Evolutionary conservation across 495 filamentous ascomycete species (phyloP).

Genomic region (Staphylotrichum longicolle): DNA sequence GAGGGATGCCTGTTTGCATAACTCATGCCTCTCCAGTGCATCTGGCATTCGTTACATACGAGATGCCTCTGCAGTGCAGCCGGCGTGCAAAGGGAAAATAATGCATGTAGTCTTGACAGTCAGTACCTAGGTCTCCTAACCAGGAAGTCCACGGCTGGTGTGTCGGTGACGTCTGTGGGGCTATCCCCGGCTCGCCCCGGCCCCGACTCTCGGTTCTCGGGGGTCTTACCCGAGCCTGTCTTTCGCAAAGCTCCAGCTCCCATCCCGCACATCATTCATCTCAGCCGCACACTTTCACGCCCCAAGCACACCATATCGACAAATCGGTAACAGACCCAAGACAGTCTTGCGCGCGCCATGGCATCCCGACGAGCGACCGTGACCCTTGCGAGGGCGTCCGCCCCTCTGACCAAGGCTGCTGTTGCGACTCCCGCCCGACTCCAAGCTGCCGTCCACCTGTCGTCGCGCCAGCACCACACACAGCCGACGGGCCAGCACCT

Average conservation of each 20-base stretch:
- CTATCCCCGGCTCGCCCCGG: neutral
- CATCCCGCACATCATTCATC: neutral
- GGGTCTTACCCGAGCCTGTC: constrained; percentile 5
- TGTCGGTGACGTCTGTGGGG: neutral
- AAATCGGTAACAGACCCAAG: too few species aligned
- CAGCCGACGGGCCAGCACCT: neutral
- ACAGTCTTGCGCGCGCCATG: neutral
- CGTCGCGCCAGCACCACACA: constrained; percentile 4
- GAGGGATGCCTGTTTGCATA: too few species aligned
- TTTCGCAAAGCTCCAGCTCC: neutral
- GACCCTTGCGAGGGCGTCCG: constrained; percentile 6
- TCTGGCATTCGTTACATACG: too few species aligned
- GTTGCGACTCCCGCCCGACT: neutral
- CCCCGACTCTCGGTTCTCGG: constrained; percentile 5
- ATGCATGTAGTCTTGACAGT: too few species aligned
- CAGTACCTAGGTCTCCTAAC: too few species aligned
- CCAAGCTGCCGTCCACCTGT: neutral
- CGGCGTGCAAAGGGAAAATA: too few species aligned
- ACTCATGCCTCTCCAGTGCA: too few species aligned
- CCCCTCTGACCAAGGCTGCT: neutral
- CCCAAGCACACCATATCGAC: neutral
- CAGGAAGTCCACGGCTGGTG: too few species aligned
- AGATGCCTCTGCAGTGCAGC: too few species aligned
- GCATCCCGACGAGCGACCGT: constrained; percentile 18
- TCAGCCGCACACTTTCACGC: neutral